phyloP scores from a whole-genome alignment of 129 eudicot genomes.

The Lonicera japonica region DNA sequence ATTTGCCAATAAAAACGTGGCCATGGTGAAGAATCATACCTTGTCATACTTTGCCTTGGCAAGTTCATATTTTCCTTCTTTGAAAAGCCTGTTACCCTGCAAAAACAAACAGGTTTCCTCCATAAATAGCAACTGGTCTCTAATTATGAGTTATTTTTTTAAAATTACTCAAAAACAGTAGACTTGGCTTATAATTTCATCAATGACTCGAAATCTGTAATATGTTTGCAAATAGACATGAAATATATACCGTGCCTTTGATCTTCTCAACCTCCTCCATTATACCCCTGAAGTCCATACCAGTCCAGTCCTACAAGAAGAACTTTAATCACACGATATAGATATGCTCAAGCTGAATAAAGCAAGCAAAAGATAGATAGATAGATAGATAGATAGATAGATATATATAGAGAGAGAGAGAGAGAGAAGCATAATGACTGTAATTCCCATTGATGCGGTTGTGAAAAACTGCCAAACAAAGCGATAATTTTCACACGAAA shows the following conservation, averaged over 20 bases:
- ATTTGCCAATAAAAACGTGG: slow-evolving; percentile 9
- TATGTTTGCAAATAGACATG: background rate
- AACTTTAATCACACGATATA: background rate
- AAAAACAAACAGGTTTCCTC: slow-evolving; percentile 13
- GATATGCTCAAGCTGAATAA: background rate
- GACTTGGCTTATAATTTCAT: too few species aligned
- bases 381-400: too few species aligned
- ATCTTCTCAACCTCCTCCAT: slow-evolving; percentile 95
- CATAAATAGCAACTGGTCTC: background rate
- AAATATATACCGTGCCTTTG: slow-evolving; percentile 79
- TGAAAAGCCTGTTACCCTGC: slow-evolving; percentile 99
- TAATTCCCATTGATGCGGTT: too few species aligned
- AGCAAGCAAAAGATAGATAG: too few species aligned
- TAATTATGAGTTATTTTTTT: background rate
- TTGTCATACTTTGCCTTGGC: slow-evolving; percentile 97
- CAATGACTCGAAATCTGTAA: too few species aligned
- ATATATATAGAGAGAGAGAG: too few species aligned
- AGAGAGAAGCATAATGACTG: too few species aligned
- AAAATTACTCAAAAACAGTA: too few species aligned
- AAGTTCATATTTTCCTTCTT: slow-evolving; percentile 89
- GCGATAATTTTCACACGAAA: too few species aligned
- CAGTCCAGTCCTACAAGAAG: slow-evolving; percentile 88
- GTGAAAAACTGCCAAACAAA: too few species aligned
- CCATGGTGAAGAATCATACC: slow-evolving; percentile 33
- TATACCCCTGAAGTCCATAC: slow-evolving; percentile 82